Evolutionary conservation across 2,329 filamentous ascomycete genomes (phyloP).

Genomic region (Stromatinia cepivora): DNA sequence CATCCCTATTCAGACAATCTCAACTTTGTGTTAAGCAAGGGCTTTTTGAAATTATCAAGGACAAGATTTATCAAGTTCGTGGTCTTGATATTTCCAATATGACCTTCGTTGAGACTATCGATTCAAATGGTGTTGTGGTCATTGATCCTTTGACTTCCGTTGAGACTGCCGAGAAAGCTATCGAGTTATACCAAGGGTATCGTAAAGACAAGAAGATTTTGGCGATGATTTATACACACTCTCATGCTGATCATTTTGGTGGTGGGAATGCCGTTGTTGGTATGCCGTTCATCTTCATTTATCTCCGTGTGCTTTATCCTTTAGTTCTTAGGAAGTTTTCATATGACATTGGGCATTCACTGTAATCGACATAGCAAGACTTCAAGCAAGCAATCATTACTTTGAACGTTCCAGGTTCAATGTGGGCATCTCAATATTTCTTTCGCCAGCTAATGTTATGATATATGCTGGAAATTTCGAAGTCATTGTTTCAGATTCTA

Average conservation of each 20-base stretch:
- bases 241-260: conserved; percentile 45
- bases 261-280: conserved; percentile 38
- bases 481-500: not conserved
- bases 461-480: not conserved
- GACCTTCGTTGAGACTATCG: conserved; percentile 42
- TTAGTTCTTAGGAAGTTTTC: not conserved
- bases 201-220: conserved; percentile 31
- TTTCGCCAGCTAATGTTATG: not conserved
- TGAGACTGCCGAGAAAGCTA: conserved; percentile 42
- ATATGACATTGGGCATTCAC: not conserved
- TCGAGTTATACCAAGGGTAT: conserved; percentile 41
- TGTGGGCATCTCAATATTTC: too few species aligned
- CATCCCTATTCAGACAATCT: conserved; percentile 2
- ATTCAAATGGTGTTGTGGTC: conserved; percentile 43
- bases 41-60: not conserved
- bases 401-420: not conserved
- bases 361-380: not conserved
- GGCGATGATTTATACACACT: conserved; percentile 47
- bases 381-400: not conserved
- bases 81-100: conserved; percentile 47
- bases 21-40: not conserved
- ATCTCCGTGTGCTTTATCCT: not conserved
- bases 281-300: not conserved
- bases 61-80: conserved; percentile 45
- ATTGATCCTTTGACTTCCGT: conserved; percentile 44